Evolutionary conservation across 305 asterid genomes (phyloP).

Genomic region (Galium porrigens): DNA sequence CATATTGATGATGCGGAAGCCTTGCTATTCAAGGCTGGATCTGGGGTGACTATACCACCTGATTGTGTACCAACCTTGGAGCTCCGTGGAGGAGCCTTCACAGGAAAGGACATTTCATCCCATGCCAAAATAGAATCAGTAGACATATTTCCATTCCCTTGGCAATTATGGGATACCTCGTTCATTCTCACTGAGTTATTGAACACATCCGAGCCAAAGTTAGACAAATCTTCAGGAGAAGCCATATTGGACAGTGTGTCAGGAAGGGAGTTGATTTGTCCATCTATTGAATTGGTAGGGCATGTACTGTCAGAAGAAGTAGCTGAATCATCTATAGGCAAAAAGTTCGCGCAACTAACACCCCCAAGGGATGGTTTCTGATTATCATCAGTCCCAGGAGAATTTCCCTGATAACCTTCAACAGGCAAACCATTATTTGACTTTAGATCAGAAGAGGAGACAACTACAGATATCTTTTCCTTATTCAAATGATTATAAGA

Average conservation of each 20-base stretch:
- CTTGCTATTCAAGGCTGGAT: conserved; percentile 10
- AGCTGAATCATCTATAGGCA: conserved; percentile 20
- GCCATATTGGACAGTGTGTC: conserved; percentile 27
- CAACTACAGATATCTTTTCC: conserved; percentile 21
- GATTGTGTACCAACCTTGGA: conserved; percentile 15
- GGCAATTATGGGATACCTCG: conserved; percentile 24
- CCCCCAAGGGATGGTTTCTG: conserved; percentile 21
- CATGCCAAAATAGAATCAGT: conserved; percentile 20
- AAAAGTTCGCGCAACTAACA: conserved; percentile 9
- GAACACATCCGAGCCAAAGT: conserved; percentile 22
- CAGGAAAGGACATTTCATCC: conserved; percentile 18
- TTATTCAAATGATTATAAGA: conserved; percentile 17
- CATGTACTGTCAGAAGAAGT: conserved; percentile 17
- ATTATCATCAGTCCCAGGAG: conserved; percentile 18
- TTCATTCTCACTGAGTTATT: conserved; percentile 17
- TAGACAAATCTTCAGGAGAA: conserved; percentile 37
- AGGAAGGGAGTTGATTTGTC: conserved; percentile 23
- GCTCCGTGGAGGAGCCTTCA: conserved; percentile 18
- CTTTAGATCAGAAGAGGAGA: conserved; percentile 18
- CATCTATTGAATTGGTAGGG: conserved; percentile 30
- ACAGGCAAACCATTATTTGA: conserved; percentile 16
- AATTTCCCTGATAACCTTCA: conserved; percentile 18
- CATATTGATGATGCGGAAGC: conserved; percentile 20
- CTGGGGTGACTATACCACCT: conserved; percentile 10
- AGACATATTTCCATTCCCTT: conserved; percentile 15